A percentile compares a stretch with the other conserved stretches of the same genome.
Conservation (phyloP, 2,329 filamentous ascomycete genomes). For the Pseudocercospora pini-densiflorae region DNA sequence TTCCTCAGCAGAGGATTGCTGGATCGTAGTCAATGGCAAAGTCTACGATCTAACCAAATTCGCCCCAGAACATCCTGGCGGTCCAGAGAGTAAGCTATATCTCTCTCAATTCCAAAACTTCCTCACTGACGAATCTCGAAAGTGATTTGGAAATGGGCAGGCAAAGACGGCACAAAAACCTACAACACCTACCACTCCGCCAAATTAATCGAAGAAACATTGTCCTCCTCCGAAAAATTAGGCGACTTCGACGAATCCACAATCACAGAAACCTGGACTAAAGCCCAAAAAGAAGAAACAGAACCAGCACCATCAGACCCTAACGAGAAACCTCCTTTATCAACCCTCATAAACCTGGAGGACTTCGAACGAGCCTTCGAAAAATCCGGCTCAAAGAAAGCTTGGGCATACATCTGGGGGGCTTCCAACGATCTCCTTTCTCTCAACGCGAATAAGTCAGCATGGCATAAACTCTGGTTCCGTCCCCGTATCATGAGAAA, state of each 20-base stretch:
- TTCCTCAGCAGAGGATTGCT: slow-evolving; percentile 49
- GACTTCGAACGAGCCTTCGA: slow-evolving; percentile 51
- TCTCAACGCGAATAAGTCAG: slow-evolving; percentile 48
- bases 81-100: slow-evolving; percentile 51
- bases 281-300: slow-evolving; percentile 36
- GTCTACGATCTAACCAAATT: slow-evolving; percentile 73
- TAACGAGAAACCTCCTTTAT: slow-evolving; percentile 50
- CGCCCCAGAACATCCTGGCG: slow-evolving; percentile 66
- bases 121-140: neutral
- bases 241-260: slow-evolving; percentile 41
- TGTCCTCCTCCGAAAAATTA: slow-evolving; percentile 50
- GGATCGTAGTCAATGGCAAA: slow-evolving; percentile 70
- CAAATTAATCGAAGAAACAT: slow-evolving; percentile 45
- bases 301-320: slow-evolving; percentile 31
- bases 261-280: slow-evolving; percentile 37
- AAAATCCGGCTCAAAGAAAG: slow-evolving; percentile 42
- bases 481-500: slow-evolving; percentile 53
- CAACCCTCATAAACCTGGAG: slow-evolving; percentile 53
- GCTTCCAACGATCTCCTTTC: slow-evolving; percentile 57
- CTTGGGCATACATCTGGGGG: slow-evolving; percentile 52
- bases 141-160: slow-evolving; percentile 58
- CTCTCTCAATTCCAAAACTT: neutral
- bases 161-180: slow-evolving; percentile 58
- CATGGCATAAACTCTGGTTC: slow-evolving; percentile 51
- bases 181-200: slow-evolving; percentile 59